These are phyloP conservation scores for Lentinus tigrinus DNA, from an alignment of 768 basidiomycete species.

Conservation along the genomic window DNA sequence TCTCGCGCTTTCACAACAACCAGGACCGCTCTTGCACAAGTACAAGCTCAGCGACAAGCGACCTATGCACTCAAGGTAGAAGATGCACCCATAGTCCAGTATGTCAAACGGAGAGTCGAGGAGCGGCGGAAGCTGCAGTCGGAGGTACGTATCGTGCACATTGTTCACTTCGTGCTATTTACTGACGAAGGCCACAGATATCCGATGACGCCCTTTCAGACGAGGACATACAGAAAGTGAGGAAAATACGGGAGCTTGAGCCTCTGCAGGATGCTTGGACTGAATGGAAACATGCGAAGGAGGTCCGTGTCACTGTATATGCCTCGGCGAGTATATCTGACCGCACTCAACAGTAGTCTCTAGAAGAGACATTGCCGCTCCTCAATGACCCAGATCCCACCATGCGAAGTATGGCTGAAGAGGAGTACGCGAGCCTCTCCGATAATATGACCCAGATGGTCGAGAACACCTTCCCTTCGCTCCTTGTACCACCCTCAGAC, in stretches of 20 bases:
- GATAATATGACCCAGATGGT: slow-evolving; percentile 28
- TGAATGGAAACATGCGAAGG: slow-evolving; percentile 50
- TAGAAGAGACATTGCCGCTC: slow-evolving; percentile 60
- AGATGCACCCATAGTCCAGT: slow-evolving; percentile 24
- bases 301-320: slow-evolving; percentile 42
- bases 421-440: slow-evolving; percentile 57
- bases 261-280: slow-evolving; percentile 69
- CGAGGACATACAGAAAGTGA: slow-evolving; percentile 58
- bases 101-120: slow-evolving; percentile 22
- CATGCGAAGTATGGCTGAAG: slow-evolving; percentile 71
- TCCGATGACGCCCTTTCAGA: slow-evolving; percentile 49
- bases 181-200: slow-evolving; percentile 35
- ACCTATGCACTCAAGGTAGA: not conserved
- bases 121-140: slow-evolving; percentile 22
- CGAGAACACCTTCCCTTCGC: slow-evolving; percentile 54
- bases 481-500: slow-evolving; percentile 71
- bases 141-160: slow-evolving; percentile 11
- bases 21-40: not conserved
- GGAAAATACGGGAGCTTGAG: slow-evolving; percentile 68
- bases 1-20: not conserved
- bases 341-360: slow-evolving; percentile 49
- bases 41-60: slow-evolving; percentile 1
- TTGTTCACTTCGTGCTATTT: not conserved
- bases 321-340: not conserved
- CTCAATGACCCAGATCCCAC: slow-evolving; percentile 72